A percentile compares a stretch with the other conserved stretches of the same genome.
These are phyloP conservation scores for Gracilariopsis chorda DNA, from an alignment of 23 red algal genomes.

Conservation along the genomic window DNA sequence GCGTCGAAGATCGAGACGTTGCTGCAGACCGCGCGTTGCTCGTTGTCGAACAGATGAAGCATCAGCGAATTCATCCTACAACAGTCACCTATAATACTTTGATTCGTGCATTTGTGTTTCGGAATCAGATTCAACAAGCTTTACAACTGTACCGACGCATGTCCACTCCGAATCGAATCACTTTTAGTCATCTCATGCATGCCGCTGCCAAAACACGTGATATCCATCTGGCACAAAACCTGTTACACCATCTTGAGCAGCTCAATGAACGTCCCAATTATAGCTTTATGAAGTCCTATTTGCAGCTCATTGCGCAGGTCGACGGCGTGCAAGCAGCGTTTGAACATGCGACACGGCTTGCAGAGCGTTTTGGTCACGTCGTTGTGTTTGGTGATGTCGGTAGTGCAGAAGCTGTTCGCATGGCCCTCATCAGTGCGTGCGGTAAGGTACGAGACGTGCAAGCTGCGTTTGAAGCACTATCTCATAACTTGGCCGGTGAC, in stretches of 20 bases:
- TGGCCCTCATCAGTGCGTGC: conserved; percentile 61
- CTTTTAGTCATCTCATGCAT: conserved; percentile 55
- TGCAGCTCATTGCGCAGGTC: conserved; percentile 18
- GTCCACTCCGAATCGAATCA: conserved; percentile 34
- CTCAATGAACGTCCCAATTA: conserved; percentile 50
- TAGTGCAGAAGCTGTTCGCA: conserved; percentile 42
- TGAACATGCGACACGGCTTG: conserved; percentile 17
- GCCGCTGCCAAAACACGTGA: conserved; percentile 46
- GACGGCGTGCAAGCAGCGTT: conserved; percentile 23
- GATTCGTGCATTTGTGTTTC: conserved; percentile 28
- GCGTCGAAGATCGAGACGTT: conserved; percentile 28
- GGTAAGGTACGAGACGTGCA: conserved; percentile 34
- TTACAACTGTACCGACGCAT: conserved; percentile 48
- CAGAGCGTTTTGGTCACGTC: conserved; percentile 28
- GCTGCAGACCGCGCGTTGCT: conserved; percentile 32
- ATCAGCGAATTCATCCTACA: conserved; percentile 38
- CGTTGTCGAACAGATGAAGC: conserved; percentile 35
- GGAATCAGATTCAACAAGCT: conserved; percentile 27
- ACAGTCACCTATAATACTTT: conserved; percentile 54
- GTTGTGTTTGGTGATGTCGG: conserved; percentile 57
- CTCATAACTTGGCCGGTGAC: not conserved
- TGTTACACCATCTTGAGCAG: not conserved
- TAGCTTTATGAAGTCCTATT: conserved; percentile 50
- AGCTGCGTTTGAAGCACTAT: conserved; percentile 35
- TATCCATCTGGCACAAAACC: not conserved